phyloP scores from a whole-genome alignment of 139 green algal genomes.

The Dunaliella primolecta region DNA sequence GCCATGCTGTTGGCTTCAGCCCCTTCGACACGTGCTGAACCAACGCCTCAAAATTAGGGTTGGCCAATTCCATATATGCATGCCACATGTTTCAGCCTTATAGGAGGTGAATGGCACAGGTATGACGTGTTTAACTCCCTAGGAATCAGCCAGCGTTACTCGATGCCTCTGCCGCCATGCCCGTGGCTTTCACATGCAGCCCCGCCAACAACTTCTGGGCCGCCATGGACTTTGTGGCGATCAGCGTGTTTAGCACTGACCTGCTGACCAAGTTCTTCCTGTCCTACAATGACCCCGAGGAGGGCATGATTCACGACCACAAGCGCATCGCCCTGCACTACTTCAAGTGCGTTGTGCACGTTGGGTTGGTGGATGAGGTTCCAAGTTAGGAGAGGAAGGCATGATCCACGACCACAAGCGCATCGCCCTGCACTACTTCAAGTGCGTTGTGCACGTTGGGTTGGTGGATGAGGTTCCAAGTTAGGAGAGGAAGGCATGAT shows the following conservation, averaged over 20 bases:
- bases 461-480: not conserved
- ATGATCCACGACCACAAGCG: not conserved
- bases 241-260: slow-evolving; percentile 4
- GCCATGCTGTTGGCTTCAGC: too few species aligned
- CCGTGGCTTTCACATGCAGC: too few species aligned
- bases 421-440: slow-evolving; percentile 13
- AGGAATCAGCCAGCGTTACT: too few species aligned
- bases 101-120: too few species aligned
- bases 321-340: slow-evolving; percentile 7
- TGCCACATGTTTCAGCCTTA: too few species aligned
- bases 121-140: too few species aligned
- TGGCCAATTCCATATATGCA: too few species aligned
- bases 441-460: not conserved
- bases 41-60: too few species aligned
- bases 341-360: not conserved
- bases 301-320: not conserved
- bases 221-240: slow-evolving; percentile 6
- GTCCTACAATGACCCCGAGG: slow-evolving; percentile 6
- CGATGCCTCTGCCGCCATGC: too few species aligned
- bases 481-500: slow-evolving; percentile 18
- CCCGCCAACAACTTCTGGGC: not conserved
- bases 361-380: not conserved
- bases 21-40: too few species aligned
- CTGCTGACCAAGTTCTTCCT: slow-evolving; percentile 17
- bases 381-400: too few species aligned